phyloP scores from a whole-genome alignment of 371 early-diverging fungal species.

The Zychaea mexicana region DNA sequence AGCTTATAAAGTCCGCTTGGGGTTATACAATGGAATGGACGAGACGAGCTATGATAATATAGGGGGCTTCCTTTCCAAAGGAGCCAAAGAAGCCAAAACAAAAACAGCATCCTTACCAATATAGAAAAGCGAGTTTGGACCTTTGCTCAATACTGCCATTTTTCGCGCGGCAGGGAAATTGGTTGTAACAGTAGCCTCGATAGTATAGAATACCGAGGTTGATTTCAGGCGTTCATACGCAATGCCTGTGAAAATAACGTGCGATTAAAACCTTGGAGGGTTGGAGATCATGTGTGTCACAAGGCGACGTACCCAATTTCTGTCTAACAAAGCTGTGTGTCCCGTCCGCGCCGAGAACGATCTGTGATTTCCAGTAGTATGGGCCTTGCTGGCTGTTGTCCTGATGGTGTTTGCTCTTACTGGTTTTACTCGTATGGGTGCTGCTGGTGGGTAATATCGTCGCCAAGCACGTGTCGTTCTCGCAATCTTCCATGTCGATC shows the following conservation, averaged over 20 bases:
- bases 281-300: not conserved
- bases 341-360: constrained; percentile 41
- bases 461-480: not conserved
- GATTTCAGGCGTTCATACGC: constrained; percentile 13
- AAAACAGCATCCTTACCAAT: constrained; percentile 25
- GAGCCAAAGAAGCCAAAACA: not conserved
- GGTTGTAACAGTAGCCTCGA: constrained; percentile 18
- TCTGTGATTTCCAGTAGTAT: constrained; percentile 25
- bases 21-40: not conserved
- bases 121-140: constrained; percentile 23
- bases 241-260: constrained; percentile 14
- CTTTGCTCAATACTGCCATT: constrained; percentile 28
- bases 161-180: constrained; percentile 6
- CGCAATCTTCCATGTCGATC: constrained; percentile 10
- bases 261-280: not conserved
- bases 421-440: not conserved
- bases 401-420: not conserved
- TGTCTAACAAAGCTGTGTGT: constrained; percentile 37
- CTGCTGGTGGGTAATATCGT: not conserved
- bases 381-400: not conserved
- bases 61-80: no score
- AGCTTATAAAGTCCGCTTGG: not conserved
- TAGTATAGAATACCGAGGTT: constrained; percentile 30
- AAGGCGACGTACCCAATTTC: constrained; percentile 32
- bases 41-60: not conserved